phyloP scores from a whole-genome alignment of 495 filamentous ascomycete genomes.

The Lasiosphaeriaceae sp. region DNA sequence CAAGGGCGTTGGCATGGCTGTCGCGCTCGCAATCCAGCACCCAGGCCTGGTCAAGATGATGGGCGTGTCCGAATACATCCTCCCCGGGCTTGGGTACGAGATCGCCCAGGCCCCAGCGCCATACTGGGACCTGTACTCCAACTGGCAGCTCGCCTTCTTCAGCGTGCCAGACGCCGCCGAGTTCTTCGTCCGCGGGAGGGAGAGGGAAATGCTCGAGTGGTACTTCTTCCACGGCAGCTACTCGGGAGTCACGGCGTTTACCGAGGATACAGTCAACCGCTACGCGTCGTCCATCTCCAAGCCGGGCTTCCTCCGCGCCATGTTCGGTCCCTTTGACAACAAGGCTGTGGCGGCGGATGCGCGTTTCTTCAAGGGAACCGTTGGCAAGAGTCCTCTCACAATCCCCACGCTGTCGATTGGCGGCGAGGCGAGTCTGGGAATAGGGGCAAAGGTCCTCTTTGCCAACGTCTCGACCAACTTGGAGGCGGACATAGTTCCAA shows the following conservation, averaged over 20 bases:
- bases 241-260: constrained; percentile 16
- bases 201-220: constrained; percentile 39
- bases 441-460: neutral
- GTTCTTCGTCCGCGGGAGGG: constrained; percentile 37
- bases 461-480: constrained; percentile 10
- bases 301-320: constrained; percentile 25
- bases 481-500: constrained; percentile 22
- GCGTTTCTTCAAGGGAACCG: constrained; percentile 18
- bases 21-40: constrained; percentile 30
- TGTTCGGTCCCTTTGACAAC: constrained; percentile 20
- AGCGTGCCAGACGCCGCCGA: constrained; percentile 38
- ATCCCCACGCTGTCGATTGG: constrained; percentile 16
- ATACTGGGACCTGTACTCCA: constrained; percentile 32
- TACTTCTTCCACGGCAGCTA: constrained; percentile 41
- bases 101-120: constrained; percentile 14
- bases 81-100: constrained; percentile 40
- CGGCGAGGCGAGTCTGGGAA: constrained; percentile 21
- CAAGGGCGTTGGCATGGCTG: constrained; percentile 37
- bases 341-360: constrained; percentile 11
- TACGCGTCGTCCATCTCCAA: constrained; percentile 22
- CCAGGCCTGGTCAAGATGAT: constrained; percentile 25
- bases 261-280: constrained; percentile 16
- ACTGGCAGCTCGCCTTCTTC: constrained; percentile 45
- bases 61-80: constrained; percentile 32
- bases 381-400: constrained; percentile 5